phyloP scores from a whole-genome alignment of 768 basidiomycete species.

The Kwoniella bestiolae region DNA sequence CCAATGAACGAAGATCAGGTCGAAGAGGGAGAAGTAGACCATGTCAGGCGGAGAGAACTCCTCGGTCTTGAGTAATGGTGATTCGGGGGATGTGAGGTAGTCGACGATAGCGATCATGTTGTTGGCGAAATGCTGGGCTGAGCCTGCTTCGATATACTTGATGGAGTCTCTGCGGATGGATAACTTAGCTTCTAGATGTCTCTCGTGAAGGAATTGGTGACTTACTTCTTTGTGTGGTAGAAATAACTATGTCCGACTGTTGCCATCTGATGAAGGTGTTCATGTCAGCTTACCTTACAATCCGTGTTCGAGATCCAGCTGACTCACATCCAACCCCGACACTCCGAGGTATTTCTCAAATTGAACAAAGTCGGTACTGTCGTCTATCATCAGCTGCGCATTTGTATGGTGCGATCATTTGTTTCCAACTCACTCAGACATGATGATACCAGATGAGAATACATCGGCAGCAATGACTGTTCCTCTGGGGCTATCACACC shows the following conservation, averaged over 20 bases:
- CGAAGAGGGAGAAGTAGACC: constrained; percentile 77
- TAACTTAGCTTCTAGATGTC: no score
- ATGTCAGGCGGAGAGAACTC: constrained; percentile 66
- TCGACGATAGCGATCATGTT: constrained; percentile 79
- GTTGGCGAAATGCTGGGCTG: constrained; percentile 87
- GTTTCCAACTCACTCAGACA: constrained; percentile 85
- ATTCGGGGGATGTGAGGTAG: constrained; percentile 71
- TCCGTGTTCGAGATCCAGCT: neutral
- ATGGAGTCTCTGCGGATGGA: constrained; percentile 67
- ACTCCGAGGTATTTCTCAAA: constrained; percentile 88
- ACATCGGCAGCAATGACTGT: constrained; percentile 88
- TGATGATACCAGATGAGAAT: constrained; percentile 84
- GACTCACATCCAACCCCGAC: constrained; percentile 81
- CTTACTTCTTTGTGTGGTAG: constrained; percentile 86
- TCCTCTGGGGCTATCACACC: constrained; percentile 69
- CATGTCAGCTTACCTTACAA: neutral
- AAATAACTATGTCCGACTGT: constrained; percentile 85
- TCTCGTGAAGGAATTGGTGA: neutral
- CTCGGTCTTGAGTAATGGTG: constrained; percentile 41
- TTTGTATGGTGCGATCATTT: constrained; percentile 53
- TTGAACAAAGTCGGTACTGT: constrained; percentile 91
- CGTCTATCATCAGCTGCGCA: constrained; percentile 9
- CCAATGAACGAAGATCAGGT: constrained; percentile 69
- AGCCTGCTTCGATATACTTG: constrained; percentile 81
- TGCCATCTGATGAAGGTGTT: constrained; percentile 66